phyloP scores from a whole-genome alignment of 1,284 basidiomycete species.

The Malassezia furfur region DNA sequence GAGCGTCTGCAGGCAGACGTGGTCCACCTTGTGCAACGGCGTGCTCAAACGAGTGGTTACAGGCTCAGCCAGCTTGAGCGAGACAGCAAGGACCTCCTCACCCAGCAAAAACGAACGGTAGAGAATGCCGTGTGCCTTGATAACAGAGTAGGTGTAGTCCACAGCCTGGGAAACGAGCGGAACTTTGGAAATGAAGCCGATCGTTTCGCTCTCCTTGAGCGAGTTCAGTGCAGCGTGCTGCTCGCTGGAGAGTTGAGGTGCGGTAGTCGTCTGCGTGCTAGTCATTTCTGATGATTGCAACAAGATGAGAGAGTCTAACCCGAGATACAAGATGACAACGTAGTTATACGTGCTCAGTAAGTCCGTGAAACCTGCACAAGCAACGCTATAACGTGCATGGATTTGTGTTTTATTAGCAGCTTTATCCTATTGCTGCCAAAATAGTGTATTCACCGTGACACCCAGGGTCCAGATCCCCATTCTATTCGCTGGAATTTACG shows the following conservation, averaged over 20 bases:
- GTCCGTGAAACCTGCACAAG: too few relatives aligned
- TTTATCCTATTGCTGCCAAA: too few relatives aligned
- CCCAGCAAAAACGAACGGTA: slow-evolving; percentile 33
- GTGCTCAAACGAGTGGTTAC: slow-evolving; percentile 32
- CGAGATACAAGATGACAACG: too few relatives aligned
- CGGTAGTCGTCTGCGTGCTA: background rate
- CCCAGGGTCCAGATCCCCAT: too few relatives aligned
- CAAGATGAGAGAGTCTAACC: too few relatives aligned
- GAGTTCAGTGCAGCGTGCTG: background rate
- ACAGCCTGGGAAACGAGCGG: slow-evolving; percentile 40
- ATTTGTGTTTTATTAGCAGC: too few relatives aligned
- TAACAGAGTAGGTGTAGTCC: slow-evolving; percentile 32
- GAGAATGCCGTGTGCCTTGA: slow-evolving; percentile 33
- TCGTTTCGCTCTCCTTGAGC: slow-evolving; percentile 25
- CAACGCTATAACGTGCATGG: too few relatives aligned
- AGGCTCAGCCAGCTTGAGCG: slow-evolving; percentile 33
- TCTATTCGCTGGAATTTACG: too few relatives aligned
- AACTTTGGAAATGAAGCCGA: slow-evolving; percentile 31
- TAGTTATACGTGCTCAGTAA: too few relatives aligned
- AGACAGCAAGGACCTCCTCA: slow-evolving; percentile 27
- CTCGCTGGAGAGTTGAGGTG: background rate
- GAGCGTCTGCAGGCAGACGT: slow-evolving; percentile 33
- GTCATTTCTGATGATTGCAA: background rate
- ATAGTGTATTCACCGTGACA: too few relatives aligned
- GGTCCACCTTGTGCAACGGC: slow-evolving; percentile 40